phyloP scores from a whole-genome alignment of 805 yeast genomes.

The Candida sithepensis region DNA sequence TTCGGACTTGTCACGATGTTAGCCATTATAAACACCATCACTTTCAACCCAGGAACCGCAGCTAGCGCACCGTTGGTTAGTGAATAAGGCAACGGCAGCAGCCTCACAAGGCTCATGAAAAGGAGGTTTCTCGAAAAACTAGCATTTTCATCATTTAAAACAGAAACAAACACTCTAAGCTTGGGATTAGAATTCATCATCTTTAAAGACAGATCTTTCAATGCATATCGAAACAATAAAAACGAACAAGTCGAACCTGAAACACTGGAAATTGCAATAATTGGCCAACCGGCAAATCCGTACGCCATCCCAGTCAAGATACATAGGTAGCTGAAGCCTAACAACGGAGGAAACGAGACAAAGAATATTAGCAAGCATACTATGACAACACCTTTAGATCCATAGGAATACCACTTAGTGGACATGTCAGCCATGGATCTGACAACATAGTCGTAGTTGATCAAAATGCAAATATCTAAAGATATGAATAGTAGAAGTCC shows the following conservation, averaged over 20 bases:
- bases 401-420: slow-evolving; percentile 36
- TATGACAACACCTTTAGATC: slow-evolving; percentile 29
- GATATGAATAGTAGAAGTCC: slow-evolving; percentile 4
- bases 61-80: slow-evolving; percentile 90
- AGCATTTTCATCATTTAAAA: slow-evolving; percentile 51
- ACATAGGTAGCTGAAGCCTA: slow-evolving; percentile 74
- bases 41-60: slow-evolving; percentile 72
- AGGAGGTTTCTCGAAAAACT: slow-evolving; percentile 52
- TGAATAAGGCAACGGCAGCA: slow-evolving; percentile 93
- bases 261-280: slow-evolving; percentile 65
- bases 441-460: slow-evolving; percentile 37
- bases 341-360: slow-evolving; percentile 86
- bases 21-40: slow-evolving; percentile 63
- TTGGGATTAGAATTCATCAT: slow-evolving; percentile 59
- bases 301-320: slow-evolving; percentile 75
- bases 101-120: slow-evolving; percentile 65
- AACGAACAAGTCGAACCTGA: slow-evolving; percentile 77
- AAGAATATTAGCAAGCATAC: slow-evolving; percentile 52
- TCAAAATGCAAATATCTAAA: slow-evolving; percentile 18
- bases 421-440: slow-evolving; percentile 39
- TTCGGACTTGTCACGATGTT: slow-evolving; percentile 80
- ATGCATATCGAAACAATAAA: slow-evolving; percentile 55
- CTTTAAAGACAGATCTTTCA: slow-evolving; percentile 54
- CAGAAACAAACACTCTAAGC: slow-evolving; percentile 70
- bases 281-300: slow-evolving; percentile 83